A percentile compares a stretch with the other conserved stretches of the same genome.
Conservation (phyloP, 2,329 filamentous ascomycete genomes). For the Cladophialophora psammophila region DNA sequence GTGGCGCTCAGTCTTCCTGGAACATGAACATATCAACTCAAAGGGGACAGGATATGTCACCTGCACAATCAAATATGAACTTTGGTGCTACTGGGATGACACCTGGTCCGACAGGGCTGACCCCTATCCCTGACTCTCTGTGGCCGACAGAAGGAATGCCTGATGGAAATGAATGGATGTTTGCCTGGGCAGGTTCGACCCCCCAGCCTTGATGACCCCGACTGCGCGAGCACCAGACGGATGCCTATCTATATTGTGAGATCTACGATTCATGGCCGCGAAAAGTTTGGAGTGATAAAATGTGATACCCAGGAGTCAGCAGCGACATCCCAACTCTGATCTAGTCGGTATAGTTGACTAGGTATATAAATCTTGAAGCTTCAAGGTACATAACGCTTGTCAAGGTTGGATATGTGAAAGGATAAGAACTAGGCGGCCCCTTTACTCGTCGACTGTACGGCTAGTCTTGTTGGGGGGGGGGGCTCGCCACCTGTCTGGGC, state of each 20-base stretch:
- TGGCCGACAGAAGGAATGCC: slow-evolving; percentile 35
- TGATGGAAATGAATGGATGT: slow-evolving; percentile 39
- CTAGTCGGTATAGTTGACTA: neutral
- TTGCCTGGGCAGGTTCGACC: slow-evolving; percentile 33
- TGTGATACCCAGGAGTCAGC: slow-evolving; percentile 8
- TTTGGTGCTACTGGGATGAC: slow-evolving; percentile 35
- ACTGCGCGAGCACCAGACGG: neutral
- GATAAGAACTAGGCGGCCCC: no score
- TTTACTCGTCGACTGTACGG: no score
- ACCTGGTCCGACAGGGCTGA: slow-evolving; percentile 36
- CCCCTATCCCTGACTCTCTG: slow-evolving; percentile 32
- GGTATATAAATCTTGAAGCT: neutral
- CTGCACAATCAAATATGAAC: slow-evolving; percentile 12
- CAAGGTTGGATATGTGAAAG: no score
- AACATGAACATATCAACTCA: slow-evolving; percentile 16
- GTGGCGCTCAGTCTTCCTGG: slow-evolving; percentile 14
- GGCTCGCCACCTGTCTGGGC: no score
- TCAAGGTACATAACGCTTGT: neutral
- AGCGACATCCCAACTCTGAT: slow-evolving; percentile 9
- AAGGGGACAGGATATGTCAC: slow-evolving; percentile 8
- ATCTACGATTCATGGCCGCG: slow-evolving; percentile 1
- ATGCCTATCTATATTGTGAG: neutral
- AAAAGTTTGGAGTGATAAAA: slow-evolving; percentile 6
- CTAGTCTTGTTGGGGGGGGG: no score
- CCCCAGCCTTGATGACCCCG: slow-evolving; percentile 27